Conservation (phyloP, 192 early-diverging fungal species). For the Coemansia sp. region DNA sequence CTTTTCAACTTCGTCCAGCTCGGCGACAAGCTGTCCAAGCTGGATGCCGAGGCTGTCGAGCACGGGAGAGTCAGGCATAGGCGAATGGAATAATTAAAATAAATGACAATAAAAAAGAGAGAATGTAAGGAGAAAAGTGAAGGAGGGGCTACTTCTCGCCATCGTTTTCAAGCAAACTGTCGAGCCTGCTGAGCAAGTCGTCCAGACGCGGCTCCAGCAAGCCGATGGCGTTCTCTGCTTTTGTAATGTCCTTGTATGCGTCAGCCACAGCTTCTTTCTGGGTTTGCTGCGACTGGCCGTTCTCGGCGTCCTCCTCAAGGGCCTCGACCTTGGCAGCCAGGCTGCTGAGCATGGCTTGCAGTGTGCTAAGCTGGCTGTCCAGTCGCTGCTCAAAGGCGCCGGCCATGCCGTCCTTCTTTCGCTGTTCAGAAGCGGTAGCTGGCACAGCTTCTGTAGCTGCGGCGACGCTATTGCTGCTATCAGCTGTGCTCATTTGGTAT, state of each 20-base stretch:
- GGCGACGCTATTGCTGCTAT: background rate
- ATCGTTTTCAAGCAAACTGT: constrained; percentile 17
- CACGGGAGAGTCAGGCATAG: background rate
- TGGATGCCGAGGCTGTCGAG: constrained; percentile 2
- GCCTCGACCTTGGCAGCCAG: constrained; percentile 19
- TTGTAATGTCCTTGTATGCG: constrained; percentile 26
- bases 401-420: background rate
- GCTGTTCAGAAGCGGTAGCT: background rate
- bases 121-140: background rate
- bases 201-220: constrained; percentile 33
- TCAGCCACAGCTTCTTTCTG: constrained; percentile 13
- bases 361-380: constrained; percentile 1
- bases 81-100: background rate
- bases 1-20: constrained; percentile 32
- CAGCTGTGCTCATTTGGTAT: background rate
- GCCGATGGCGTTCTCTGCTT: constrained; percentile 23
- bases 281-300: background rate
- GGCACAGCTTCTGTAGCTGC: background rate
- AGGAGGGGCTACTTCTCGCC: background rate
- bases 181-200: constrained; percentile 25
- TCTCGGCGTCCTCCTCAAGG: constrained; percentile 5
- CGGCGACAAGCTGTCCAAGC: constrained; percentile 14
- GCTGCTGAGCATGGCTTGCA: constrained; percentile 20
- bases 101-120: background rate
- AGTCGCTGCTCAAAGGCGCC: constrained; percentile 10